Base-by-base conservation (phyloP, 2,329 filamentous ascomycete species). In the Alternaria novae-zelandiae region DNA sequence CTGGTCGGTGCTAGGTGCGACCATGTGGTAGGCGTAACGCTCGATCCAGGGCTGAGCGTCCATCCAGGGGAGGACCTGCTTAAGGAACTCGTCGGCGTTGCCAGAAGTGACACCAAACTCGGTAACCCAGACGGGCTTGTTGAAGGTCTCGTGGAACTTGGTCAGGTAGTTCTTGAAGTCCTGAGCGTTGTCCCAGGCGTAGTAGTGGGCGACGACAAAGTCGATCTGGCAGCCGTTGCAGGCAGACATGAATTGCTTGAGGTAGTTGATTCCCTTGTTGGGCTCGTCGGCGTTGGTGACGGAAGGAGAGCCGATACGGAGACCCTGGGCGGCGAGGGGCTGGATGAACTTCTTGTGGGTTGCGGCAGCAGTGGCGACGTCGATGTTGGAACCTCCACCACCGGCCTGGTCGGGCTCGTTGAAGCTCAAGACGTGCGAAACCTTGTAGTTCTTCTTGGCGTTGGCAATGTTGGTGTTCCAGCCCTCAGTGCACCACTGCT, bases 131-230 rank as follows among this genome's bases (percentile, higher is more conserved):
- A 81, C 64, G 10, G 74, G 74, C 70, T 72, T 74, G 51, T 70
- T 68, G 58, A 72, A 70, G 21, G 65, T 65, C 25, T 71, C 28
- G 66, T 76, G 67, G 56, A 78, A 74, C 36, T 74, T 72, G 6
- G 20, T 61, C 20, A 79, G 88, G 65, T 81, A 76, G 55, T 69
- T 65, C 57, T 78, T 74, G 71, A 81, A 80, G 59, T 74, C 70
- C 9, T 70, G 65, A 43, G 76, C 67, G 46, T 77, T 74, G 58
- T 54, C 71, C 62, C 67, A 70, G 44, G 76, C 72, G 63, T 81
- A 81, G 73, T 75, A 81, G 65, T 81, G 79, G n/a, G 77, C 70
- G 51, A 68, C 66, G 55, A 78, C 70, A 54, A 78, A 79, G 69
- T 81, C 79, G 49, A 78, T 74, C 32, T 70, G 60, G 73, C 75